Conservation (phyloP, 805 yeast species). For the Naumovozyma baii region DNA sequence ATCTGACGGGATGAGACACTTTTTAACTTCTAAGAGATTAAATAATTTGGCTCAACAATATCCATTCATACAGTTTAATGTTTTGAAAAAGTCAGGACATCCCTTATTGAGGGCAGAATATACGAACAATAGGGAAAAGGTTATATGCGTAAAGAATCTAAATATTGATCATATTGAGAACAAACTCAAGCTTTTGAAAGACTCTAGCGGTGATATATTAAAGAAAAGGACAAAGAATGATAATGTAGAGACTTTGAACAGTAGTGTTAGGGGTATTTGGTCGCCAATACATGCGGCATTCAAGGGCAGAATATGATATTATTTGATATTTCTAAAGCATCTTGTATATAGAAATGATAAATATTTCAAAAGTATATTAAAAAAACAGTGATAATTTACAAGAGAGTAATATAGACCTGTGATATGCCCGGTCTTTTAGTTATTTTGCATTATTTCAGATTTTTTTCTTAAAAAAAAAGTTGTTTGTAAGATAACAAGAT, state of each 20-base stretch:
- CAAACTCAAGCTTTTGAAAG: conserved; percentile 54
- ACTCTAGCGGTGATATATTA: conserved; percentile 57
- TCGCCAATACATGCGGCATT: conserved; percentile 70
- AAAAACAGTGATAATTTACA: too few species aligned
- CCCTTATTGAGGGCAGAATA: conserved; percentile 64
- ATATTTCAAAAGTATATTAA: neutral
- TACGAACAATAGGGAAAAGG: conserved; percentile 38
- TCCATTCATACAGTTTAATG: conserved; percentile 63
- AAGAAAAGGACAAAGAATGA: conserved; percentile 53
- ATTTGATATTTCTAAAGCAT: neutral
- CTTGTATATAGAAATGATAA: neutral
- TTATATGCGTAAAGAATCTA: conserved; percentile 71
- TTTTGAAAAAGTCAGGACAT: conserved; percentile 68
- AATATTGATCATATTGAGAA: conserved; percentile 49
- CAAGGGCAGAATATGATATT: conserved; percentile 17
- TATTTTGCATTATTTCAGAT: too few species aligned
- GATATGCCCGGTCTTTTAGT: too few species aligned
- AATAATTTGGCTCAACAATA: conserved; percentile 47
- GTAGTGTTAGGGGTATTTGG: conserved; percentile 93
- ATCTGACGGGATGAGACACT: conserved; percentile 71
- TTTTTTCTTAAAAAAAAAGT: too few species aligned
- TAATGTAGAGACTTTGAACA: conserved; percentile 72
- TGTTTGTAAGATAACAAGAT: too few species aligned
- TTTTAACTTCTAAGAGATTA: conserved; percentile 44
- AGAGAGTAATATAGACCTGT: too few species aligned